Percentiles rank a stretch among this genome's conserved stretches.
Evolutionary conservation across 1,139 yeast species (phyloP).

Genomic region (Candida anutae): DNA sequence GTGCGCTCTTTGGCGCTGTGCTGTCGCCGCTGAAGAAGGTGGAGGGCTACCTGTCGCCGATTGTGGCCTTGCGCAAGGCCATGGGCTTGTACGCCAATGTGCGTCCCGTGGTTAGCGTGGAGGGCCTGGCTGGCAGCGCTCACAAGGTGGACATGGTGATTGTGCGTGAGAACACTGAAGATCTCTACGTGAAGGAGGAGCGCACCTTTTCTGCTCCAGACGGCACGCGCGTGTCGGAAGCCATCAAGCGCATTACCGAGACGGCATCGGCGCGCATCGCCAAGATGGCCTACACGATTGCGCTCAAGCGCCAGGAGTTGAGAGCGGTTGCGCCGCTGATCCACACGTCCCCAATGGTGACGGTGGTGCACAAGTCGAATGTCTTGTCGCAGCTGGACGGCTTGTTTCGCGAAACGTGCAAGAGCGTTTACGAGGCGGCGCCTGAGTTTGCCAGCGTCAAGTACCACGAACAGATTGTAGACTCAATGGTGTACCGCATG

Average conservation of each 20-base stretch:
- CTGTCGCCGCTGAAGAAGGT: constrained; percentile 92
- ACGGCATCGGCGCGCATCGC: constrained; percentile 81
- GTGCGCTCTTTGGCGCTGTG: constrained; percentile 96
- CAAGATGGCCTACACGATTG: constrained; percentile 85
- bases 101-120: constrained; percentile 93
- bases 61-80: constrained; percentile 93
- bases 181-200: constrained; percentile 91
- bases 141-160: constrained; percentile 95
- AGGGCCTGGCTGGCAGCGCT: constrained; percentile 42
- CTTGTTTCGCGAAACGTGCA: constrained; percentile 87
- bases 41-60: constrained; percentile 94
- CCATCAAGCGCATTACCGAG: constrained; percentile 92
- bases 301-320: constrained; percentile 78
- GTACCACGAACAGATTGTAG: constrained; percentile 93
- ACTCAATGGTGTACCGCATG: constrained; percentile 98
- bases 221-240: constrained; percentile 87
- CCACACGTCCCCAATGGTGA: constrained; percentile 60
- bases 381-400: constrained; percentile 92
- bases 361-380: constrained; percentile 94
- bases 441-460: constrained; percentile 49
- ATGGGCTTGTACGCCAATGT: constrained; percentile 93
- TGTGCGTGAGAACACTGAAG: constrained; percentile 98
- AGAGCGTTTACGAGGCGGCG: constrained; percentile 64
- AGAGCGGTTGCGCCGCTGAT: constrained; percentile 47
- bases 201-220: constrained; percentile 60